Percentiles rank a stretch among this genome's conserved stretches.
These are phyloP conservation scores for Ophiosphaerella narmari DNA, from an alignment of 2,329 filamentous ascomycete species.

Conservation along the genomic window DNA sequence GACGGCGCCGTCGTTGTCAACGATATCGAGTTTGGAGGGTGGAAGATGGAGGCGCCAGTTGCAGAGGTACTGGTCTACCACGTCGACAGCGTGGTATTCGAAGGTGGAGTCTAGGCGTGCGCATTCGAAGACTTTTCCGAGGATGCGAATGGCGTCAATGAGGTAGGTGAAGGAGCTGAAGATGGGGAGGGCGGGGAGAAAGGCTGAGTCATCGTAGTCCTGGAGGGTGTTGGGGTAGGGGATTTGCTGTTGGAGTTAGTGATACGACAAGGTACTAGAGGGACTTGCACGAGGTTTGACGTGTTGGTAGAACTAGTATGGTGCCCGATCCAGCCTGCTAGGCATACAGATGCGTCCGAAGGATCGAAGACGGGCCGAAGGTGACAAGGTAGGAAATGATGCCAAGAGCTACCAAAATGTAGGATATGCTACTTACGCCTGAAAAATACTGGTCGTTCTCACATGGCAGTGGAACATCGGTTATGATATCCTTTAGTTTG, in stretches of 20 bases:
- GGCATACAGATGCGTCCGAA: neutral
- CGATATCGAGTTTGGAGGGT: slow-evolving; percentile 69
- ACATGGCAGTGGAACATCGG: slow-evolving; percentile 76
- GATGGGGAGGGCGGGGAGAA: slow-evolving; percentile 68
- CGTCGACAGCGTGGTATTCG: slow-evolving; percentile 55
- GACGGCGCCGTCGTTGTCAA: slow-evolving; percentile 66
- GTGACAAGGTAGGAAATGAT: slow-evolving; percentile 13
- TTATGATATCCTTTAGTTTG: slow-evolving; percentile 67
- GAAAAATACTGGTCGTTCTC: slow-evolving; percentile 73
- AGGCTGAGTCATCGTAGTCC: slow-evolving; percentile 77
- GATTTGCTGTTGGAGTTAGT: slow-evolving; percentile 34
- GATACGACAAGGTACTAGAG: no score
- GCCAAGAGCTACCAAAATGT: slow-evolving; percentile 12
- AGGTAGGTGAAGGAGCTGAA: slow-evolving; percentile 89
- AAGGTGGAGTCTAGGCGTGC: slow-evolving; percentile 39
- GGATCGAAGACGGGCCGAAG: slow-evolving; percentile 1
- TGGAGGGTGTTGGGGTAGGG: slow-evolving; percentile 59
- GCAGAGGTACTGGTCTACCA: slow-evolving; percentile 64
- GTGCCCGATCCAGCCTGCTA: neutral
- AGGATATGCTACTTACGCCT: slow-evolving; percentile 34
- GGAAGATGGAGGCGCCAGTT: slow-evolving; percentile 85
- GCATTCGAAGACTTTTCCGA: slow-evolving; percentile 73
- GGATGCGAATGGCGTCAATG: slow-evolving; percentile 77
- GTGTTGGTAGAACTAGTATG: neutral
- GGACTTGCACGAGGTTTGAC: neutral